phyloP scores from a whole-genome alignment of 371 early-diverging fungal species.

The Umbelopsis sp. region DNA sequence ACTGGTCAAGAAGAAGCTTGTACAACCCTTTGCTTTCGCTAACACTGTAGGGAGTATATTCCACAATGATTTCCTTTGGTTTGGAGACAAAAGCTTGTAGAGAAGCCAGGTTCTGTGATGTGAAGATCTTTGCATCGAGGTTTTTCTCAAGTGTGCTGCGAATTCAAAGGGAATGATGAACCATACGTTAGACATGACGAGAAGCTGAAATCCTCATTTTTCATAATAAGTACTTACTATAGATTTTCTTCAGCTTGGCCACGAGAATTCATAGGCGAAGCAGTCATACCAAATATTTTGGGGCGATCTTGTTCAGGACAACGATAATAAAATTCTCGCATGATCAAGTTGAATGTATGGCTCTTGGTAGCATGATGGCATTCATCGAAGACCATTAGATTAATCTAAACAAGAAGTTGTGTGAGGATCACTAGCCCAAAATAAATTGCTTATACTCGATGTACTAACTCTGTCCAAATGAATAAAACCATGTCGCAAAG shows the following conservation, averaged over 20 bases:
- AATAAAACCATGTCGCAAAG: constrained; percentile 72
- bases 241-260: constrained; percentile 46
- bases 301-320: constrained; percentile 60
- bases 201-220: neutral
- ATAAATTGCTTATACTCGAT: neutral
- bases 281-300: constrained; percentile 93
- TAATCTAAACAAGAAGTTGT: constrained; percentile 53
- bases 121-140: constrained; percentile 69
- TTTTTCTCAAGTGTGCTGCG: constrained; percentile 68
- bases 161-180: constrained; percentile 2
- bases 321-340: constrained; percentile 81
- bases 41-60: constrained; percentile 44
- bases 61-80: constrained; percentile 56
- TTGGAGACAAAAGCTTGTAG: constrained; percentile 41
- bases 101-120: constrained; percentile 46
- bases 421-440: neutral
- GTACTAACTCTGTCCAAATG: constrained; percentile 59
- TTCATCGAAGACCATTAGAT: constrained; percentile 90
- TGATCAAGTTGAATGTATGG: constrained; percentile 84
- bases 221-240: constrained; percentile 30
- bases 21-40: constrained; percentile 52
- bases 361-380: constrained; percentile 87
- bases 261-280: constrained; percentile 75
- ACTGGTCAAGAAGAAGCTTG: constrained; percentile 37
- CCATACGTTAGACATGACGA: too few species aligned